These are phyloP conservation scores for Ascochyta koolunga DNA, from an alignment of 2,329 filamentous ascomycete species.

Conservation along the genomic window DNA sequence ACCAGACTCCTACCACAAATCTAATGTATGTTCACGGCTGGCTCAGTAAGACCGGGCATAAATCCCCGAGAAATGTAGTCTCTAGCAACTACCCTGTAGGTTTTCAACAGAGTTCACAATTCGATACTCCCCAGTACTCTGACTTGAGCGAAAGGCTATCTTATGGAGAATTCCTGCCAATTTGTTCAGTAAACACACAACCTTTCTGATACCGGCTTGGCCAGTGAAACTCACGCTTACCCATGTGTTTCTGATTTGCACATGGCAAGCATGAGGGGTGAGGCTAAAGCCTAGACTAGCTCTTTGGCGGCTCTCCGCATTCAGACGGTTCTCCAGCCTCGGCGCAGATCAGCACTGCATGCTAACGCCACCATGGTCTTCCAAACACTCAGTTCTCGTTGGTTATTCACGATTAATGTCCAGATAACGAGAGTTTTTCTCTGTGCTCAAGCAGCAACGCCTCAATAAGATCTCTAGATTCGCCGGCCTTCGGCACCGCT, in stretches of 20 bases:
- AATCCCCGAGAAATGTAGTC: too few species aligned
- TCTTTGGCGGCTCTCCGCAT: constrained; percentile 11
- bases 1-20: too few species aligned
- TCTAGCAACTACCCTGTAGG: too few species aligned
- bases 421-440: not conserved
- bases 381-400: not conserved
- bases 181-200: not conserved
- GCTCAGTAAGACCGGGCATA: too few species aligned
- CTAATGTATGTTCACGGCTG: too few species aligned
- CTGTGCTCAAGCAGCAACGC: not conserved
- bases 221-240: not conserved
- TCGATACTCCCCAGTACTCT: not conserved
- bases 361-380: not conserved
- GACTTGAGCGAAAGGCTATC: not conserved
- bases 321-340: not conserved
- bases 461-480: not conserved
- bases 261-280: not conserved
- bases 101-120: not conserved
- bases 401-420: not conserved
- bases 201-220: not conserved
- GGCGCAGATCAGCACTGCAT: not conserved
- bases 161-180: not conserved
- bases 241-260: not conserved
- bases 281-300: constrained; percentile 2
- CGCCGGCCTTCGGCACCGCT: not conserved